phyloP scores from a whole-genome alignment of 257 asterid genomes.

The Jaltomata sinuosa region DNA sequence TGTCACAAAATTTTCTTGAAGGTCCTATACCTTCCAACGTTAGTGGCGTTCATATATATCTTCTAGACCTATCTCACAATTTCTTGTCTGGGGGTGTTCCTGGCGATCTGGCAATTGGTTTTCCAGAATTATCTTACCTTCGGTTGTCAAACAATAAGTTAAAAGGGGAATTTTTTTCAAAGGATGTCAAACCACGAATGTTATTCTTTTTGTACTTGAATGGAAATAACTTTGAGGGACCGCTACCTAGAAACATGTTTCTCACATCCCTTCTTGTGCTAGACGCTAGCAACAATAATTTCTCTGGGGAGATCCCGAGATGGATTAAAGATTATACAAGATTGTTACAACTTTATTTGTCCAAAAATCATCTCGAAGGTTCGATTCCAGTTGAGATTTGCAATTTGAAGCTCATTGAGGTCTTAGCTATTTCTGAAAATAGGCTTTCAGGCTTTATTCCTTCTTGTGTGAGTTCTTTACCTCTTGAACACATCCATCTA shows the following conservation, averaged over 20 bases:
- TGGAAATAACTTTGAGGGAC: background rate
- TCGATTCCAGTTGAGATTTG: background rate
- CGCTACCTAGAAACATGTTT: background rate
- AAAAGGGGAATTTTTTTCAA: background rate
- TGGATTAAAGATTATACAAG: background rate
- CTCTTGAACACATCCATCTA: background rate
- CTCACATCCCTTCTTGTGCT: background rate
- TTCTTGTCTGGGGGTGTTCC: background rate
- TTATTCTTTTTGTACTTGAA: background rate
- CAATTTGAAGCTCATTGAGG: background rate
- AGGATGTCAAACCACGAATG: too few relatives aligned
- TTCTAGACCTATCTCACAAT: background rate
- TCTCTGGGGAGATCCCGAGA: background rate
- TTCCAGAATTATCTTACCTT: rapidly evolving
- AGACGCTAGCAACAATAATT: background rate
- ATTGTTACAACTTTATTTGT: background rate
- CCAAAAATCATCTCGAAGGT: background rate
- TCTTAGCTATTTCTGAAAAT: background rate
- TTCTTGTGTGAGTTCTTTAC: background rate
- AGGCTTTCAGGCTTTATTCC: background rate
- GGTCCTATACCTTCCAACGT: background rate
- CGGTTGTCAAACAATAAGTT: background rate
- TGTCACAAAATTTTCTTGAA: background rate
- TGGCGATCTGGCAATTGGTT: background rate
- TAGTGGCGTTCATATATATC: background rate